A percentile compares a stretch with the other conserved stretches of the same genome.
Evolutionary conservation across 179 eudicot genomes (phyloP).

Genomic region (Patellifolia procumbens): DNA sequence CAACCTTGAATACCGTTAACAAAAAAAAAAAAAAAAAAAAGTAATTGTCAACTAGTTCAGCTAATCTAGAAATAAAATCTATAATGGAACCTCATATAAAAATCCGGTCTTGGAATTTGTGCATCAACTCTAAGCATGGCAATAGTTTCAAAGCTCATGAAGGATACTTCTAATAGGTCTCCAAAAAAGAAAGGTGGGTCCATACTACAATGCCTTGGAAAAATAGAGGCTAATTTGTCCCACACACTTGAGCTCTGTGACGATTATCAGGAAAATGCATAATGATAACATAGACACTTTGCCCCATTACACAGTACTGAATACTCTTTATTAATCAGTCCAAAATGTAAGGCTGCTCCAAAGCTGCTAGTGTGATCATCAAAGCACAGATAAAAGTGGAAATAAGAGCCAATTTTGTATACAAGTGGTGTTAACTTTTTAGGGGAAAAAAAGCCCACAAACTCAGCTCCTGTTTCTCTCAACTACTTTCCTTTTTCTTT

Average conservation of each 20-base stretch:
- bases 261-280: conserved; percentile 3
- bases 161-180: background rate
- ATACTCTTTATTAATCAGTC: conserved; percentile 25
- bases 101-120: background rate
- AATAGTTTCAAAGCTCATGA: background rate
- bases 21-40: background rate
- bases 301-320: conserved; percentile 21
- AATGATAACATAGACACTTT: conserved; percentile 19
- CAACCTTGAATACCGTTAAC: background rate
- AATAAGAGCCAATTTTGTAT: conserved; percentile 10
- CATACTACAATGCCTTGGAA: background rate
- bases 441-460: conserved; percentile 11
- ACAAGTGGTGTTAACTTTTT: conserved; percentile 25
- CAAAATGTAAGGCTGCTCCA: conserved; percentile 37
- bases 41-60: too few relatives aligned
- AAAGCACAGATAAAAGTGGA: conserved; percentile 29
- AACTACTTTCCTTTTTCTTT: conserved; percentile 14
- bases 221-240: background rate
- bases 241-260: conserved; percentile 7
- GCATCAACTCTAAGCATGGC: background rate
- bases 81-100: background rate
- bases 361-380: conserved; percentile 29
- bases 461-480: conserved; percentile 23
- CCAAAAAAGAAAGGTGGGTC: background rate
- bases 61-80: too few relatives aligned